These are phyloP conservation scores for Umbelopsis vinacea DNA, from an alignment of 192 early-diverging fungal species.

Conservation along the genomic window DNA sequence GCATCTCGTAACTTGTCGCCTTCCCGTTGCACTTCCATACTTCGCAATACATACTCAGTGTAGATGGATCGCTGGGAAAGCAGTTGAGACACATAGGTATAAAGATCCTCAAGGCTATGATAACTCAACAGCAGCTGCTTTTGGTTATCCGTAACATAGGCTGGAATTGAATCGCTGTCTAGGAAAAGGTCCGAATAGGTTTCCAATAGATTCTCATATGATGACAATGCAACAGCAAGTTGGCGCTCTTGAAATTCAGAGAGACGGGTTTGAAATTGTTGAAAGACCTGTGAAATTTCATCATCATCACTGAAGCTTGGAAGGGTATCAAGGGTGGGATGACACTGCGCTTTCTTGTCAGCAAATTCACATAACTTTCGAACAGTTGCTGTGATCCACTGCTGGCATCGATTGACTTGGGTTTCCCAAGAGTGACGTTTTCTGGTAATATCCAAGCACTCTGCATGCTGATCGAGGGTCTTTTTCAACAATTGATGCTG, in stretches of 20 bases:
- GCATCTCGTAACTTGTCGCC: conserved; percentile 36
- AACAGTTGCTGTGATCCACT: conserved; percentile 31
- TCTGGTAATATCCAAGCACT: conserved; percentile 30
- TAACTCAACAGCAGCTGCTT: conserved; percentile 25
- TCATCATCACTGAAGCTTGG: conserved; percentile 30
- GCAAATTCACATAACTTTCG: conserved; percentile 42
- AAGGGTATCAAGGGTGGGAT: conserved; percentile 22
- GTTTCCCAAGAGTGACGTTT: conserved; percentile 35
- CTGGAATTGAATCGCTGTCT: conserved; percentile 14
- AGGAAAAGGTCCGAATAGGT: conserved; percentile 22
- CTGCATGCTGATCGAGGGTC: not conserved
- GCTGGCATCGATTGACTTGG: conserved; percentile 30
- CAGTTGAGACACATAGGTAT: conserved; percentile 26
- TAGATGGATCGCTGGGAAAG: conserved; percentile 34
- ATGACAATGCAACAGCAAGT: conserved; percentile 16
- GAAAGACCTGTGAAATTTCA: conserved; percentile 29
- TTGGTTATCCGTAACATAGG: conserved; percentile 24
- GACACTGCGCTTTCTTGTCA: conserved; percentile 36
- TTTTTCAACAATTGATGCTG: conserved; percentile 19
- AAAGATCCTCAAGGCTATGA: conserved; percentile 19
- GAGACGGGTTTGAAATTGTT: conserved; percentile 29
- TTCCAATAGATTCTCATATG: conserved; percentile 29
- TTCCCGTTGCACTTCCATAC: conserved; percentile 34
- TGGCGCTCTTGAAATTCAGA: conserved; percentile 35
- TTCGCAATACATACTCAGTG: conserved; percentile 34